Base-by-base conservation (phyloP, 768 basidiomycete genomes). In the Hydnum rufescens region DNA sequence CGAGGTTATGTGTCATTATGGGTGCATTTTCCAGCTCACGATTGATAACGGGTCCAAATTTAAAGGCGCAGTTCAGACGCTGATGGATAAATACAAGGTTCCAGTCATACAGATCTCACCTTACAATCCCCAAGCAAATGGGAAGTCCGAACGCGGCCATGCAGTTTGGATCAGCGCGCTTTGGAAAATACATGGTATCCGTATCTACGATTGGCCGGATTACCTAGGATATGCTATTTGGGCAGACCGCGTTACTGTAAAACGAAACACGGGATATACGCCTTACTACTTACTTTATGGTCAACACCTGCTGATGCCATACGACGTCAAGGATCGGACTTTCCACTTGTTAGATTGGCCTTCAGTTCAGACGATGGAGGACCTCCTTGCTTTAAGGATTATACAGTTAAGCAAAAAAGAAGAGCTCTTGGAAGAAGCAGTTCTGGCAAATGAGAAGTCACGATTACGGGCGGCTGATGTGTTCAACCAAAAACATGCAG, bases 181-280 rank as follows among this genome's bases (percentile, higher is more conserved):
- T 18, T 30, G 25, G 28, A 29, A 34, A 29, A 28, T 32, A 16
- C 16, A 6, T 34, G 16, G 16, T 16, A 13, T 16, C 6, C 6
- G 16, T 6, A 32, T 6, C 6, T 30, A 50, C 1, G 30, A 63
- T 39, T 73, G 71, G 70, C 46, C 61, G 3, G 46, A 54, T 1
- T 63, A 53, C 23, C n/a, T 67, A 1, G 49, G 56, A 2, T 55
- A 60, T 0, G 60, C 57, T 1, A 51, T 67, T 0, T 59, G 64
- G 34, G 60, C 67, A 0, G 61, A 64, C 5, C 57, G 63, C 0
- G 57, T 58, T 30, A 65, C 62, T 0, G 56, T 59, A 1, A 57
- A 53, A 4, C 23, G 63, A 0, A 53, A 60, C 16, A 67, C 67
- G 0, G 65, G 66, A 0, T 64, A 57, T 49, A 51, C 63, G 0